phyloP scores from a whole-genome alignment of 2,329 filamentous ascomycete species.

The Coccinonectria pachysandricola region DNA sequence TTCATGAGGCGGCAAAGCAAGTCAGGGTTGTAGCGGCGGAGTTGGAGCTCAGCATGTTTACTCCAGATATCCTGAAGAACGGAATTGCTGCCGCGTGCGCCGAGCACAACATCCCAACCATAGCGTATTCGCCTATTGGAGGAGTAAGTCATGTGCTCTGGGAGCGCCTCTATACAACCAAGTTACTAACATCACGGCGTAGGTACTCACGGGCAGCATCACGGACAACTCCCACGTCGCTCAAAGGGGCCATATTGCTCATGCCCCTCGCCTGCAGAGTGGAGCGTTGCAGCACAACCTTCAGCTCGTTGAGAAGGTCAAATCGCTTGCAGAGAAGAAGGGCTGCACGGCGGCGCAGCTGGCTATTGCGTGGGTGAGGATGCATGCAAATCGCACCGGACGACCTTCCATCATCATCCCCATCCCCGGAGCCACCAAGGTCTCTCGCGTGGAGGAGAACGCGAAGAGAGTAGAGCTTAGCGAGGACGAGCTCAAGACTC shows the following conservation, averaged over 20 bases:
- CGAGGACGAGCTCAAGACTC: slow-evolving; percentile 38
- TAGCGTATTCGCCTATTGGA: slow-evolving; percentile 64
- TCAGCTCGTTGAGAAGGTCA: slow-evolving; percentile 46
- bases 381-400: slow-evolving; percentile 38
- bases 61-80: slow-evolving; percentile 37
- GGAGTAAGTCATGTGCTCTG: slow-evolving; percentile 26
- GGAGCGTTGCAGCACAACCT: slow-evolving; percentile 56
- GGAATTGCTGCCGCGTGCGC: slow-evolving; percentile 45
- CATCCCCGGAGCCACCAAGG: slow-evolving; percentile 53
- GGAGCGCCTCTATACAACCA: neutral
- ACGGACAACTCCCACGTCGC: slow-evolving; percentile 15
- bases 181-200: slow-evolving; percentile 5
- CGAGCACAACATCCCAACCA: slow-evolving; percentile 56
- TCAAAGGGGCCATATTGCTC: slow-evolving; percentile 10
- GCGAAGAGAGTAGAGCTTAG: slow-evolving; percentile 36
- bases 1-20: slow-evolving; percentile 35
- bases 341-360: slow-evolving; percentile 53
- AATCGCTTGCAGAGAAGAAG: slow-evolving; percentile 49
- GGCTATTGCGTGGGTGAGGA: slow-evolving; percentile 53
- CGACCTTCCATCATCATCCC: slow-evolving; percentile 53
- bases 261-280: slow-evolving; percentile 49
- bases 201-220: slow-evolving; percentile 23
- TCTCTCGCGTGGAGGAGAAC: slow-evolving; percentile 52
- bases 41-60: slow-evolving; percentile 43
- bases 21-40: slow-evolving; percentile 39